Conservation (phyloP, 306 rosid species). For the Adenanthera pavonina region DNA sequence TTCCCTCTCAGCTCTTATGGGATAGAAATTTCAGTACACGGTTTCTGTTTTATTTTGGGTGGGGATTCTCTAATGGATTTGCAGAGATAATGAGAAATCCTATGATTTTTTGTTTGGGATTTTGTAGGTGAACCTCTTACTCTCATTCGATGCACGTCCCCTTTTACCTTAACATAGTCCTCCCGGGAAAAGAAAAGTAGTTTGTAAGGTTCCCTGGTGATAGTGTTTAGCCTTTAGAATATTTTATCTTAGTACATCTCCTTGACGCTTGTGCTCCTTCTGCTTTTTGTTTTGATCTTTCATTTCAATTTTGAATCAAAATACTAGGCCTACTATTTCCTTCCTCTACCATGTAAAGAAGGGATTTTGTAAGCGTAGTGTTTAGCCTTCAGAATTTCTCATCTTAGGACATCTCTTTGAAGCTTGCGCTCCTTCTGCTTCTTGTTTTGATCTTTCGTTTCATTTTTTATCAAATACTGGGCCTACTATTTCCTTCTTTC, state of each 20-base stretch:
- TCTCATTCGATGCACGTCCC: neutral
- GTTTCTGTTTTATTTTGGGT: neutral
- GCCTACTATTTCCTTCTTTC: neutral
- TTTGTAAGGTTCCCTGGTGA: neutral
- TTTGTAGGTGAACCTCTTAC: neutral
- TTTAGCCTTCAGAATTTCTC: neutral
- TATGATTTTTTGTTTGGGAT: neutral
- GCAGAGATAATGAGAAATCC: slow-evolving; percentile 6
- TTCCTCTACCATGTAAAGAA: neutral
- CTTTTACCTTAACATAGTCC: neutral
- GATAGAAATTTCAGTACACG: neutral
- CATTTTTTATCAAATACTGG: neutral
- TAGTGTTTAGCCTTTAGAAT: neutral
- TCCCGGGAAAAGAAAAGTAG: neutral
- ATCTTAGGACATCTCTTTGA: neutral
- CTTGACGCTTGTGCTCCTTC: neutral
- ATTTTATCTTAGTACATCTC: neutral
- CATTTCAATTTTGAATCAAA: neutral
- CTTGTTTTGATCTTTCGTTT: neutral
- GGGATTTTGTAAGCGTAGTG: neutral
- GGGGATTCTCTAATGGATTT: neutral
- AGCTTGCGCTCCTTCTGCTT: neutral
- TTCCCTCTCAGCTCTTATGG: neutral
- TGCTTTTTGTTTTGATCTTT: neutral
- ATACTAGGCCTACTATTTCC: neutral